Conservation (phyloP, 2,329 filamentous ascomycete genomes). For the Diaporthe sp. region DNA sequence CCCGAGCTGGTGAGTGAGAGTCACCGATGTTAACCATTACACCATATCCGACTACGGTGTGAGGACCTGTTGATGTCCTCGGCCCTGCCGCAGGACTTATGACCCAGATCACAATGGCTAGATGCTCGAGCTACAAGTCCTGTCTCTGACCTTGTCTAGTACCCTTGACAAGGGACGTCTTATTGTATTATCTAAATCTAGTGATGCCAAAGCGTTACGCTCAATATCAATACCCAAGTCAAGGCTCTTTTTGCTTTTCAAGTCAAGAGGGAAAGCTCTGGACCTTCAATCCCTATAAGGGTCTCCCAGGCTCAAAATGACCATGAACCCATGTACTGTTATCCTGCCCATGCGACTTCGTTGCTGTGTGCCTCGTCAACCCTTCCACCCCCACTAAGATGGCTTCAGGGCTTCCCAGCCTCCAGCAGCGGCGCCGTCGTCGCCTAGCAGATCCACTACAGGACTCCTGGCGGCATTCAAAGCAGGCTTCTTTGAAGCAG, state of each 20-base stretch:
- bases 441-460: slow-evolving; percentile 58
- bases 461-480: slow-evolving; percentile 44
- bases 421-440: slow-evolving; percentile 57
- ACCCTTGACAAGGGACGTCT: not conserved
- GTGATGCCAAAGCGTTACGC: slow-evolving; percentile 13
- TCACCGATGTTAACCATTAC: not conserved
- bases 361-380: not conserved
- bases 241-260: not conserved
- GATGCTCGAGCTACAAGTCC: not conserved
- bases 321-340: not conserved
- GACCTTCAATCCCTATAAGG: not conserved
- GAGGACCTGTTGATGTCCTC: not conserved
- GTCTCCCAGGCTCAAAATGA: not conserved
- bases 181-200: slow-evolving; percentile 1
- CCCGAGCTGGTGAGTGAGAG: not conserved
- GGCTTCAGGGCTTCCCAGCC: slow-evolving; percentile 68
- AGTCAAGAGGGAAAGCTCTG: not conserved
- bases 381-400: slow-evolving; percentile 28
- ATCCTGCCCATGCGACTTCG: not conserved
- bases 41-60: not conserved
- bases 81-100: not conserved
- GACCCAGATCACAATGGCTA: not conserved
- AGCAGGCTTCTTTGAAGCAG: slow-evolving; percentile 40
- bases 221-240: not conserved
- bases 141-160: not conserved